These are phyloP conservation scores for Phytopythium cucurbitacearum DNA, from an alignment of 352 stramenopile genomes.

Conservation along the genomic window DNA sequence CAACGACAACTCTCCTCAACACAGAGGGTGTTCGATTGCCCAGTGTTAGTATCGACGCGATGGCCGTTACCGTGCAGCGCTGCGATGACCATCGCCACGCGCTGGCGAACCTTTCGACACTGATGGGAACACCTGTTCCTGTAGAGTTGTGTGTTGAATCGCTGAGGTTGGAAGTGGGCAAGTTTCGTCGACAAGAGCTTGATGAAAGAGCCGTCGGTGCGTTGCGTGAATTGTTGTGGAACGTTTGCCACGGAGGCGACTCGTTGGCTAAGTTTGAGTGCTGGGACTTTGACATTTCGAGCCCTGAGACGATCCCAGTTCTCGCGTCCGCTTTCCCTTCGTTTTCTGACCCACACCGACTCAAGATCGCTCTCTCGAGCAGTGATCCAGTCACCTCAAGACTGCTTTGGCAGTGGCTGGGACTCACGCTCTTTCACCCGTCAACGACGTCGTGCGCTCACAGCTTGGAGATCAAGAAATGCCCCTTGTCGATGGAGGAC, in stretches of 20 bases:
- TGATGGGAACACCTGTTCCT: no score
- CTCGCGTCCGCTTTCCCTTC: constrained; percentile 12
- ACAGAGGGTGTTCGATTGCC: background rate
- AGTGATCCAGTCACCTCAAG: background rate
- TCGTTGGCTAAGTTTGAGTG: constrained; percentile 3
- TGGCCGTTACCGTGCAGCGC: no score
- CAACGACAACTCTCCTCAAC: background rate
- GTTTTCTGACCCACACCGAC: constrained; percentile 4
- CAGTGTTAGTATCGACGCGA: no score
- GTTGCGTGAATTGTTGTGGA: background rate
- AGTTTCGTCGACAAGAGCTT: background rate
- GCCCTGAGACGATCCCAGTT: constrained; percentile 7
- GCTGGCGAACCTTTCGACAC: no score
- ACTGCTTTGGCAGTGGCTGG: constrained; percentile 16
- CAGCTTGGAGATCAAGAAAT: constrained; percentile 6
- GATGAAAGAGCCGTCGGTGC: background rate
- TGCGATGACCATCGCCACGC: no score
- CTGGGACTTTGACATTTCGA: constrained; percentile 3
- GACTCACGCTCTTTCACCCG: constrained; percentile 15
- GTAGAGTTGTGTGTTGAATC: background rate
- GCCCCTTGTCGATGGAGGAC: constrained; percentile 9
- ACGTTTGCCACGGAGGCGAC: background rate
- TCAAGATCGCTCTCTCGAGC: constrained; percentile 7
- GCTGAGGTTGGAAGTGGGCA: background rate
- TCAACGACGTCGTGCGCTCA: constrained; percentile 3